Evolutionary conservation across 1,139 yeast species (phyloP).

Genomic region (Yamadazyma spencermartinsiae): DNA sequence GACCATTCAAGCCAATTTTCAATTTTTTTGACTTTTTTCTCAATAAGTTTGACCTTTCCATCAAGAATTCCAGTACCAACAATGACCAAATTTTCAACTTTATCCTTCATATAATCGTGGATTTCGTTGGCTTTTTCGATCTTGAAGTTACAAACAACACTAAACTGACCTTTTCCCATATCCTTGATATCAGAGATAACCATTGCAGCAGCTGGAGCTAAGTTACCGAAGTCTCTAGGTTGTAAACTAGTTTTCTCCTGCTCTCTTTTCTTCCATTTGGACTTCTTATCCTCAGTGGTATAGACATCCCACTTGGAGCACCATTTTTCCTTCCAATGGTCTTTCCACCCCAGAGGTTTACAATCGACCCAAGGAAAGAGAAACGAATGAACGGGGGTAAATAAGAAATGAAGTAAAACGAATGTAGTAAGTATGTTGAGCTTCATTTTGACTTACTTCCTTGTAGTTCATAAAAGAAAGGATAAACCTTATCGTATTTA

Average conservation of each 20-base stretch:
- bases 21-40: constrained; percentile 9
- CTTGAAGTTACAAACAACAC: constrained; percentile 23
- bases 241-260: constrained; percentile 5
- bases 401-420: constrained; percentile 5
- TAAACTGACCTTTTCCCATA: constrained; percentile 19
- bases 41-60: constrained; percentile 15
- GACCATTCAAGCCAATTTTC: constrained; percentile 20
- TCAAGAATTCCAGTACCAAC: constrained; percentile 22
- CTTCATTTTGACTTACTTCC: constrained; percentile 3
- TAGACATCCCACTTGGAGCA: constrained; percentile 9
- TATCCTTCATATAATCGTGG: constrained; percentile 14
- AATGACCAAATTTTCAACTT: constrained; percentile 17
- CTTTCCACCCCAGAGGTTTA: constrained; percentile 3
- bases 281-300: constrained; percentile 4
- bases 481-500: background rate
- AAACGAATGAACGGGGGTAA: constrained; percentile 7
- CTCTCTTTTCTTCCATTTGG: background rate
- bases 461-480: too few species aligned
- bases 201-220: constrained; percentile 24
- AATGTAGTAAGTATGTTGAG: constrained; percentile 4
- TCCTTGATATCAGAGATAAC: constrained; percentile 22
- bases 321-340: constrained; percentile 3
- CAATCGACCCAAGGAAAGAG: constrained; percentile 7
- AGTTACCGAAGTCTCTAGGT: constrained; percentile 11
- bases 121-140: constrained; percentile 21